Conservation (phyloP, 495 filamentous ascomycete genomes). For the Aspergillus leporis region DNA sequence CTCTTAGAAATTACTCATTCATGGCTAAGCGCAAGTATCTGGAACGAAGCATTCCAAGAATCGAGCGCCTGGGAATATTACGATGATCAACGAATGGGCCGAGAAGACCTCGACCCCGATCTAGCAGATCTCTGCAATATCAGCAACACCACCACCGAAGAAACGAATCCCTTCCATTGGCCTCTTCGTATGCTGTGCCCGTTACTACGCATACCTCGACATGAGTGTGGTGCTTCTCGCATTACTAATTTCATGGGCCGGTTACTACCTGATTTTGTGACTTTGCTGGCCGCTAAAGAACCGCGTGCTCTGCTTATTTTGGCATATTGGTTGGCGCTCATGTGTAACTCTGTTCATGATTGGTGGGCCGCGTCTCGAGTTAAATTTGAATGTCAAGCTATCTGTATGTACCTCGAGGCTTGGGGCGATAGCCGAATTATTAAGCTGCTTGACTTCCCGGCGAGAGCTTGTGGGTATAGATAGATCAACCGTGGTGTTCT, state of each 20-base stretch:
- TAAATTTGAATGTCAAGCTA: constrained; percentile 34
- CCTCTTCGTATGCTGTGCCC: constrained; percentile 34
- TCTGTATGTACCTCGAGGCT: constrained; percentile 37
- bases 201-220: constrained; percentile 24
- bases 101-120: constrained; percentile 33
- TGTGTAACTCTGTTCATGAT: constrained; percentile 20
- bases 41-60: neutral
- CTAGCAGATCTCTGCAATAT: constrained; percentile 40
- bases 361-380: constrained; percentile 35
- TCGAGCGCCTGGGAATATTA: neutral
- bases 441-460: neutral
- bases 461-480: constrained; percentile 2
- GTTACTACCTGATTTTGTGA: constrained; percentile 33
- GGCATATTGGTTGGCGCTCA: constrained; percentile 41
- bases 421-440: neutral
- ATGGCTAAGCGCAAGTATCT: constrained; percentile 1
- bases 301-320: constrained; percentile 39
- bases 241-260: constrained; percentile 34
- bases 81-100: constrained; percentile 19
- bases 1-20: neutral
- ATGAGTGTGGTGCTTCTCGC: constrained; percentile 19
- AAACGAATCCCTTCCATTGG: constrained; percentile 38
- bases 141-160: constrained; percentile 33
- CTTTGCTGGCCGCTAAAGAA: constrained; percentile 30
- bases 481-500: no score